Evolutionary conservation across 176 grass and related monocot species (phyloP), one percentile per base, ranked within the genome.

Genomic region (Oryza brachyantha): DNA sequence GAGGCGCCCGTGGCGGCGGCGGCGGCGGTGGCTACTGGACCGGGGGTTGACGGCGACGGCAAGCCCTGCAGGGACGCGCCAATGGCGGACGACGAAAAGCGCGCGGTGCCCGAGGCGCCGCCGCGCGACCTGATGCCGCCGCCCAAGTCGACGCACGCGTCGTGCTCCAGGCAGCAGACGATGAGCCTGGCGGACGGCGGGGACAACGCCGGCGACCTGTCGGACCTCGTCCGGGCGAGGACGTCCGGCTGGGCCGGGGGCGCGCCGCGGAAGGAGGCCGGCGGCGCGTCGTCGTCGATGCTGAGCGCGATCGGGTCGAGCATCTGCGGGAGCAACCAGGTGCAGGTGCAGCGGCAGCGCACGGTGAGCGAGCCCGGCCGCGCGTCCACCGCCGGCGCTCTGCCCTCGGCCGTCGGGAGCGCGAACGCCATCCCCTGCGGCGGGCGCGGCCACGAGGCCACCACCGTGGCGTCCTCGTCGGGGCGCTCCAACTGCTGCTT

Each of bases 321-420:
- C 85, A 88, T 93, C 81, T 97, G 90, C 31, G 85, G 76, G 66
- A 97, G 90, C 86, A 93, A 97, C 79, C 84, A 87, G 68, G 82
- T 91, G 74, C 77, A 76, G 71, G 61, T 32, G 72, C 89, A 54
- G 38, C 38, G 38, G 10, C 38, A 40, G 59, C 39, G 50, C 66
- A 77, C 58, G 69, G 64, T 29, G 59, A 78, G 41, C 69, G 78
- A 81, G 75, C 39, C 69, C 8, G 79, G 87, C 12, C 48, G 68
- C 41, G 52, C 35, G 35, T 36, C 35, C 35, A 36, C 35, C 35
- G 35, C n/a, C 31, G 73, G 50, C 78, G 65, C 26, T 38, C 45
- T 78, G 66, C 85, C 79, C 7, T 87, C 85, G 37, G 79, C 79
- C 22, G 61, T 87, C 16, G 79, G 85, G 10, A 87, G 85, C 68